These are phyloP conservation scores for Penicillium verhagenii DNA, from an alignment of 495 filamentous ascomycete species.

Conservation along the genomic window DNA sequence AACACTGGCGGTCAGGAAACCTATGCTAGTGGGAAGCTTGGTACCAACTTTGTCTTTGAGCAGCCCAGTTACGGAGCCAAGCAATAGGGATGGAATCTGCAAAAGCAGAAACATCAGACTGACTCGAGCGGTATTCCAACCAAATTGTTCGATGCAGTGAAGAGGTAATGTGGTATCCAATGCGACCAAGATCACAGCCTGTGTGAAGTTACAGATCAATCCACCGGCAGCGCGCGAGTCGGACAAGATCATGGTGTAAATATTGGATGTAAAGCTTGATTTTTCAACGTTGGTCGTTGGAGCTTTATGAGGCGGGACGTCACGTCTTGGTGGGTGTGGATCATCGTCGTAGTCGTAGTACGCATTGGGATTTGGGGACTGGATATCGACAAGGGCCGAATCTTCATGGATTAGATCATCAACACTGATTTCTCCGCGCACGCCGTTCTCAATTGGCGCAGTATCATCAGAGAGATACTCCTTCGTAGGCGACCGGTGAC, in stretches of 20 bases:
- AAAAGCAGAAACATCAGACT: slow-evolving; percentile 18
- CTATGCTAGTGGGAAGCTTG: slow-evolving; percentile 7
- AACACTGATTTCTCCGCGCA: not conserved
- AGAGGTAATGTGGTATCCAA: slow-evolving; percentile 18
- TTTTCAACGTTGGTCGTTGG: not conserved
- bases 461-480: not conserved
- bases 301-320: no score
- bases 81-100: slow-evolving; percentile 8
- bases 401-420: not conserved
- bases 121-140: slow-evolving; percentile 8
- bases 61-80: not conserved
- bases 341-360: not conserved
- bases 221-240: slow-evolving; percentile 9
- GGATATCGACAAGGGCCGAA: not conserved
- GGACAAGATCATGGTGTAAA: slow-evolving; percentile 14
- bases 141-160: slow-evolving; percentile 12
- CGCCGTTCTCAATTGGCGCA: not conserved
- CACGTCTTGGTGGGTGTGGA: not conserved
- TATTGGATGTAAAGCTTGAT: not conserved
- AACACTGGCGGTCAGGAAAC: not conserved
- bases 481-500: not conserved
- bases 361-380: not conserved
- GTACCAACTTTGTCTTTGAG: slow-evolving; percentile 14
- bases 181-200: slow-evolving; percentile 5
- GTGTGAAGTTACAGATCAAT: slow-evolving; percentile 9